Evolutionary conservation across 371 early-diverging fungal species (phyloP).

Genomic region (Blakeslea trispora): DNA sequence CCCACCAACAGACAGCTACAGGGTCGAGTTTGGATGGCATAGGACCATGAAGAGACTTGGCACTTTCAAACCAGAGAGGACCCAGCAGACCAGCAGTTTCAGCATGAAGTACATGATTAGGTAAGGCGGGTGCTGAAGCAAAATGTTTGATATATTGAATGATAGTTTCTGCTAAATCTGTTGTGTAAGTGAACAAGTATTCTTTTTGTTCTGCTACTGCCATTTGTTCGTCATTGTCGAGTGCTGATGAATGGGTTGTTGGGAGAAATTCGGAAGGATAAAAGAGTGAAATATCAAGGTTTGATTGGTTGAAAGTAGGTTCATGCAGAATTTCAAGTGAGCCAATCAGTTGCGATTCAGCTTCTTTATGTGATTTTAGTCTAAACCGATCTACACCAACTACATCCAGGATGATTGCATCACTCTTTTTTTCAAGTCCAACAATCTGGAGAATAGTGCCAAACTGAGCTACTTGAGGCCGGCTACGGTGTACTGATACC

Average conservation of each 20-base stretch:
- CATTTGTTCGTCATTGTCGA: constrained; percentile 1
- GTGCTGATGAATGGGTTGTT: too few species aligned
- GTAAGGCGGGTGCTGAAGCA: constrained; percentile 1
- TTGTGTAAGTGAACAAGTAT: constrained; percentile 12
- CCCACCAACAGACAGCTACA: constrained; percentile 31
- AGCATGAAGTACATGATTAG: constrained; percentile 11
- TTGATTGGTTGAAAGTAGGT: constrained; percentile 6
- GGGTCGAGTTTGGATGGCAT: constrained; percentile 21
- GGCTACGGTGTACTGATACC: constrained; percentile 22
- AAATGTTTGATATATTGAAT: constrained; percentile 21
- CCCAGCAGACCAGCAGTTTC: constrained; percentile 29
- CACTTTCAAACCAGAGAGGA: constrained; percentile 27
- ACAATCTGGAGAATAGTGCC: constrained; percentile 29
- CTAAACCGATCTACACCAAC: constrained; percentile 26
- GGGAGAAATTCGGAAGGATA: neutral
- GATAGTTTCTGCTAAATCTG: constrained; percentile 18
- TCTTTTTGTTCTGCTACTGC: constrained; percentile 6
- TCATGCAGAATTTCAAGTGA: constrained; percentile 21
- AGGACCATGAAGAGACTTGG: constrained; percentile 20
- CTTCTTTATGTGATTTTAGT: constrained; percentile 14
- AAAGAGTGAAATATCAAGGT: constrained; percentile 16
- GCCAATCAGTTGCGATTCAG: constrained; percentile 8
- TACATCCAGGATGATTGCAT: constrained; percentile 23
- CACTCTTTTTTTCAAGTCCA: constrained; percentile 14
- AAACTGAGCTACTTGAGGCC: constrained; percentile 28